Evolutionary conservation across 2,329 filamentous ascomycete species (phyloP).

Genomic region (Diplodia scrobiculata): DNA sequence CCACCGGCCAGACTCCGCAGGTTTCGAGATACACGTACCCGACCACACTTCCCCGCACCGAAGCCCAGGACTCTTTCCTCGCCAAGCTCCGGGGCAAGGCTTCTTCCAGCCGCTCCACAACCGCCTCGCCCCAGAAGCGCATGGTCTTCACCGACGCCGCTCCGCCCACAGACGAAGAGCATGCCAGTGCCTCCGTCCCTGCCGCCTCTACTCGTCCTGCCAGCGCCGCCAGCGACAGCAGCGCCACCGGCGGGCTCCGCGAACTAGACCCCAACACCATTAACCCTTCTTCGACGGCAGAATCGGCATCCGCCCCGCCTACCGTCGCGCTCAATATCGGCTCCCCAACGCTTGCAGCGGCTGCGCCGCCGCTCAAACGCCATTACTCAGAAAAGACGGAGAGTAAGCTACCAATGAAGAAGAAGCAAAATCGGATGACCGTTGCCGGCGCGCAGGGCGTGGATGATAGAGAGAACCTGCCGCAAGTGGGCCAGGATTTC

Average conservation of each 20-base stretch:
- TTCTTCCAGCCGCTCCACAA: conserved; percentile 34
- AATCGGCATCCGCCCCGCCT: conserved; percentile 37
- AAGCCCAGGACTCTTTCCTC: conserved; percentile 60
- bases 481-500: conserved; percentile 38
- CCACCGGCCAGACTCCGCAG: conserved; percentile 83
- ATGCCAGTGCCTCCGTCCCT: conserved; percentile 32
- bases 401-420: conserved; percentile 48
- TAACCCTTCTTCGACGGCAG: conserved; percentile 36
- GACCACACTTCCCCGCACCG: conserved; percentile 74
- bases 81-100: conserved; percentile 48
- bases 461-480: conserved; percentile 47
- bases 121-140: conserved; percentile 44
- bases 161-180: conserved; percentile 36
- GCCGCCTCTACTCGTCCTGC: conserved; percentile 29
- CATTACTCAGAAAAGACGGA: conserved; percentile 43
- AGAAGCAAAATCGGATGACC: conserved; percentile 46
- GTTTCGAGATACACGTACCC: conserved; percentile 82
- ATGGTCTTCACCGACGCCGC: conserved; percentile 56
- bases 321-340: conserved; percentile 32
- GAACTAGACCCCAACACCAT: conserved; percentile 55
- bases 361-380: conserved; percentile 49
- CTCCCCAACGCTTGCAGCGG: conserved; percentile 33
- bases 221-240: conserved; percentile 35
- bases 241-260: conserved; percentile 42
- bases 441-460: conserved; percentile 44